phyloP scores from a whole-genome alignment of 768 basidiomycete genomes.

The Psilocybe subaeruginosa region DNA sequence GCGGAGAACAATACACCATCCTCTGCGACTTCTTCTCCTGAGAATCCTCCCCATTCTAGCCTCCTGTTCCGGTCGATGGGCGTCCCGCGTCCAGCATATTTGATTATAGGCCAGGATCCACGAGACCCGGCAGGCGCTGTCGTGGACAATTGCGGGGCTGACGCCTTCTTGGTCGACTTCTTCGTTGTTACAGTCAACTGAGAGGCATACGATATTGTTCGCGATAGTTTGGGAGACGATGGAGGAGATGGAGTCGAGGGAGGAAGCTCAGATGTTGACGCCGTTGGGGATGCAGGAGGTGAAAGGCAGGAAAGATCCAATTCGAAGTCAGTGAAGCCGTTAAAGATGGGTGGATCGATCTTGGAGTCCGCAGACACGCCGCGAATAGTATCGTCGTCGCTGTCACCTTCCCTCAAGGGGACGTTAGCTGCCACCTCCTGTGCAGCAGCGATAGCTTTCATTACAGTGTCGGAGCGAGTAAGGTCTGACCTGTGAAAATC shows the following conservation, averaged over 20 bases:
- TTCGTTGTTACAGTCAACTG: conserved; percentile 25
- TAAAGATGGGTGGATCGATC: conserved; percentile 34
- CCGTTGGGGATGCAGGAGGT: conserved; percentile 39
- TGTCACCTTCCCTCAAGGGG: conserved; percentile 20
- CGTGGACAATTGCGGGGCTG: conserved; percentile 30
- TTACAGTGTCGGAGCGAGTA: conserved; percentile 26
- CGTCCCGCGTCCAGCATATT: conserved; percentile 51
- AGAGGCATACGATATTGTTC: conserved; percentile 39
- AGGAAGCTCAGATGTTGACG: conserved; percentile 35
- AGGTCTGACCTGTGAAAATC: conserved; percentile 23
- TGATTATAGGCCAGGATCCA: conserved; percentile 47
- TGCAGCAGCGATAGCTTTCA: conserved; percentile 26
- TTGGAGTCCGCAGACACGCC: conserved; percentile 12
- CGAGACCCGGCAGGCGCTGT: conserved; percentile 31
- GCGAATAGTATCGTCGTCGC: conserved; percentile 29
- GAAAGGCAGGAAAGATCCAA: conserved; percentile 51
- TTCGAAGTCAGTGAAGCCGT: conserved; percentile 48
- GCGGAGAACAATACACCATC: conserved; percentile 47
- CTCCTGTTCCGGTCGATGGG: conserved; percentile 47
- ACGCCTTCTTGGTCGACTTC: conserved; percentile 27
- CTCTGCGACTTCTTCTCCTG: conserved; percentile 41
- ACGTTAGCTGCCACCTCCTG: conserved; percentile 22
- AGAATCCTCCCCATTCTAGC: conserved; percentile 46
- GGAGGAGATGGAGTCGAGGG: conserved; percentile 32
- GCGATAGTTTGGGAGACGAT: conserved; percentile 35